These are phyloP conservation scores for Claviceps quebecensis DNA, from an alignment of 2,329 filamentous ascomycete genomes.

Conservation along the genomic window DNA sequence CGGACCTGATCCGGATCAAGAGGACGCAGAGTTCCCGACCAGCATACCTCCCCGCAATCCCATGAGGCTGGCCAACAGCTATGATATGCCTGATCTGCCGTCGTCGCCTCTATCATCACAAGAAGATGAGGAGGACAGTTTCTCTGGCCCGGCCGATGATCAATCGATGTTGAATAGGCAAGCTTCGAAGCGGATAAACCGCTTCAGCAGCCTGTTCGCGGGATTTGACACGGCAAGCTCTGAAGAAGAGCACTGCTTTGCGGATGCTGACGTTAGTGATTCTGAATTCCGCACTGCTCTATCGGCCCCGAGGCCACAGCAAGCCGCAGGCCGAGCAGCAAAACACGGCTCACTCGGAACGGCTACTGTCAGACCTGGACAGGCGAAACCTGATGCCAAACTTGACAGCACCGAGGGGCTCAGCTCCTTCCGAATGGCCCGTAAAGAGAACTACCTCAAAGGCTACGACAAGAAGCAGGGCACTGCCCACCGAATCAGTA, in stretches of 20 bases:
- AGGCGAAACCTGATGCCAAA: conserved; percentile 20
- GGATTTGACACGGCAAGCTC: conserved; percentile 64
- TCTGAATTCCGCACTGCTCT: conserved; percentile 53
- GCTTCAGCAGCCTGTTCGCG: conserved; percentile 75
- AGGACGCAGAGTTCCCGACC: conserved; percentile 38
- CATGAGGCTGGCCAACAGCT: conserved; percentile 34
- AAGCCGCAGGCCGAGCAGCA: conserved; percentile 20
- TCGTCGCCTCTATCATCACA: conserved; percentile 29
- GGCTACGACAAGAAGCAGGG: conserved; percentile 18
- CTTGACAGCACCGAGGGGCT: conserved; percentile 28
- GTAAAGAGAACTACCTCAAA: conserved; percentile 15
- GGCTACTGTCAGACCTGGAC: conserved; percentile 30
- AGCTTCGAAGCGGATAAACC: conserved; percentile 50
- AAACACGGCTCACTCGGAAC: conserved; percentile 30
- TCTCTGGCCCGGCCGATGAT: conserved; percentile 70
- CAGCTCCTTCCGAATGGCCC: conserved; percentile 27
- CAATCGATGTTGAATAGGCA: conserved; percentile 47
- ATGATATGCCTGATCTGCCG: conserved; percentile 32
- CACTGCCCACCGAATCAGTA: conserved; percentile 30
- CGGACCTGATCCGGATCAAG: not conserved
- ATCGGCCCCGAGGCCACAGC: conserved; percentile 44
- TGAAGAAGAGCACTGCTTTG: conserved; percentile 50
- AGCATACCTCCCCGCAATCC: conserved; percentile 46
- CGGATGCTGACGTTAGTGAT: conserved; percentile 47
- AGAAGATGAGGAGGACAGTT: conserved; percentile 43